Evolutionary conservation across 805 yeast genomes (phyloP).

Genomic region (Zygosaccharomyces gambellarensis): DNA sequence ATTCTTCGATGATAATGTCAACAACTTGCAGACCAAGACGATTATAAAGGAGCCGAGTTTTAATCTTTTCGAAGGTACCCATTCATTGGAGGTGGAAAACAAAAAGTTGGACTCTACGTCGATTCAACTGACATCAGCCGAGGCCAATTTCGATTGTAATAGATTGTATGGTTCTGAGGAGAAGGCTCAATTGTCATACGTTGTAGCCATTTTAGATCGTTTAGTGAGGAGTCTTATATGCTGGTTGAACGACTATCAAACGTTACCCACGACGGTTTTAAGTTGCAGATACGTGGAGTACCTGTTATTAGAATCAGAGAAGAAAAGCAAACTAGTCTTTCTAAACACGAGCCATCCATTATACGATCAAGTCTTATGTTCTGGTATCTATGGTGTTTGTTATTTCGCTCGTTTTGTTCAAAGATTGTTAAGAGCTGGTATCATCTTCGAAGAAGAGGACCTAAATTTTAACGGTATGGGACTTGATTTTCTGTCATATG

Average conservation of each 20-base stretch:
- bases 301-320: slow-evolving; percentile 41
- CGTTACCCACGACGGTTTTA: slow-evolving; percentile 70
- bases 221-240: slow-evolving; percentile 51
- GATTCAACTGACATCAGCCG: slow-evolving; percentile 43
- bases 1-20: slow-evolving; percentile 41
- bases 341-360: slow-evolving; percentile 29
- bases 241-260: slow-evolving; percentile 69
- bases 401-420: slow-evolving; percentile 47
- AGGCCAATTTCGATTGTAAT: slow-evolving; percentile 44
- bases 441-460: slow-evolving; percentile 72
- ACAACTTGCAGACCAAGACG: slow-evolving; percentile 43
- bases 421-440: slow-evolving; percentile 49
- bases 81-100: slow-evolving; percentile 77
- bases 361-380: slow-evolving; percentile 48
- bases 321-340: slow-evolving; percentile 13
- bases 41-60: slow-evolving; percentile 58
- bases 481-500: slow-evolving; percentile 37
- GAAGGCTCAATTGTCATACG: slow-evolving; percentile 38
- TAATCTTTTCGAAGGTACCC: slow-evolving; percentile 74
- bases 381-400: slow-evolving; percentile 49
- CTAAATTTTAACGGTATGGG: slow-evolving; percentile 61
- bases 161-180: slow-evolving; percentile 13
- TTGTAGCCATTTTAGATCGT: slow-evolving; percentile 49
- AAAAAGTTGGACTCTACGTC: slow-evolving; percentile 72
- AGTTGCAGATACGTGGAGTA: slow-evolving; percentile 70